Evolutionary conservation across 805 yeast species (phyloP).

Genomic region (Komagataella pastoris): DNA sequence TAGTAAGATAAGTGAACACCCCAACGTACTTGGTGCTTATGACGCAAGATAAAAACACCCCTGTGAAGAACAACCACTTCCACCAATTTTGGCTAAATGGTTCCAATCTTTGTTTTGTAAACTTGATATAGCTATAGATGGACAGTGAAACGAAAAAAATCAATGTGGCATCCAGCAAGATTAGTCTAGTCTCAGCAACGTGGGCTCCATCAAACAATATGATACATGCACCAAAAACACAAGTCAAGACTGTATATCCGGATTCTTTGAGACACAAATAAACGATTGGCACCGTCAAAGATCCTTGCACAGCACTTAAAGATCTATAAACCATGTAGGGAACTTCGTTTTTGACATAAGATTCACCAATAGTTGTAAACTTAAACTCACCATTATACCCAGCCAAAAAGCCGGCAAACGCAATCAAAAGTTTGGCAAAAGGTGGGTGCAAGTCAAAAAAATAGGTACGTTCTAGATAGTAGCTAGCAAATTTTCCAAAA

Average conservation of each 20-base stretch:
- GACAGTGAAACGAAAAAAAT: conserved; percentile 74
- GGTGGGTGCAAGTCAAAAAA: conserved; percentile 98
- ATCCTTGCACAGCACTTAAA: conserved; percentile 69
- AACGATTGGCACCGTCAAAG: conserved; percentile 71
- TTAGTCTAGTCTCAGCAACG: conserved; percentile 79
- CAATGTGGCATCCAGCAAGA: conserved; percentile 83
- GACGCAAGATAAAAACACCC: conserved; percentile 77
- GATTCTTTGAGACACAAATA: conserved; percentile 79
- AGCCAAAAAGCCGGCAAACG: conserved; percentile 74
- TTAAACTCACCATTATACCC: conserved; percentile 91
- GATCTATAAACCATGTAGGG: conserved; percentile 81
- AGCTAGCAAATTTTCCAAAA: conserved; percentile 76
- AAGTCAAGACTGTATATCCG: conserved; percentile 65
- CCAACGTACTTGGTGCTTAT: conserved; percentile 96
- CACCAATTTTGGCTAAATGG: conserved; percentile 76
- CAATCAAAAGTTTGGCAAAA: conserved; percentile 86
- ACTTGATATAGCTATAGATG: conserved; percentile 65
- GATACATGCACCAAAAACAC: conserved; percentile 62
- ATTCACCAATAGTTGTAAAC: conserved; percentile 81
- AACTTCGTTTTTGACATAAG: conserved; percentile 63
- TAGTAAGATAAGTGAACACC: conserved; percentile 74
- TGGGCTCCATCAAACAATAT: conserved; percentile 87
- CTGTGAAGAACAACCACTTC: conserved; percentile 76
- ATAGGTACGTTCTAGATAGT: conserved; percentile 79
- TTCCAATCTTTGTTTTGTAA: conserved; percentile 49